Percentiles rank a stretch among this genome's conserved stretches.
These are phyloP conservation scores for Tulasnella sp. DNA, from an alignment of 768 basidiomycete genomes.

Conservation along the genomic window DNA sequence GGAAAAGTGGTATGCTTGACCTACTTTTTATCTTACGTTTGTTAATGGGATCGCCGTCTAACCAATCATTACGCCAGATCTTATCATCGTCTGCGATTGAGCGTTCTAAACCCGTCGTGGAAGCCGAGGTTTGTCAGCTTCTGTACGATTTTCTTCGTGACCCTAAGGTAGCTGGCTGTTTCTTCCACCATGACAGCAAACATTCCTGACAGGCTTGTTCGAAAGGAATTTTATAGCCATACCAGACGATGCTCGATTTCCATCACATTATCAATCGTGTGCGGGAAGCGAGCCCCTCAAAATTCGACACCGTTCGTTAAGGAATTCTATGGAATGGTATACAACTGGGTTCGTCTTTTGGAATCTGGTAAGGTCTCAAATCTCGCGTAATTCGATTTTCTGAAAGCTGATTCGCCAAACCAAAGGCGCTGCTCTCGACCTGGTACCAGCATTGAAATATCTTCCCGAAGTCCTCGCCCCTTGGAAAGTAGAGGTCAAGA, in stretches of 20 bases:
- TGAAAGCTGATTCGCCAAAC: no score
- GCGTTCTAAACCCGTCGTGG: not conserved
- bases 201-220: no score
- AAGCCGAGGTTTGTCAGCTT: not conserved
- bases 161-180: no score
- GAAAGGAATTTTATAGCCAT: constrained; percentile 11
- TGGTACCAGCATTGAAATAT: not conserved
- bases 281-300: not conserved
- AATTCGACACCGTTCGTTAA: not conserved
- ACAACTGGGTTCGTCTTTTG: not conserved
- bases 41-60: no score
- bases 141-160: not conserved
- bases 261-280: not conserved
- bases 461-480: not conserved
- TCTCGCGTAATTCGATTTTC: no score
- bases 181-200: no score
- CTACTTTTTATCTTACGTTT: no score
- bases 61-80: not conserved
- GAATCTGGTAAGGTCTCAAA: not conserved
- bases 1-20: not conserved
- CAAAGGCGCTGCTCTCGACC: constrained; percentile 11
- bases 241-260: not conserved
- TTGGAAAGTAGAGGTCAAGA: not conserved
- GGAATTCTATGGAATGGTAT: not conserved
- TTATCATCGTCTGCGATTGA: not conserved